Percentiles rank a stretch among this genome's conserved stretches.
Evolutionary conservation across 768 basidiomycete genomes (phyloP).

Genomic region (Calocera viscosa): DNA sequence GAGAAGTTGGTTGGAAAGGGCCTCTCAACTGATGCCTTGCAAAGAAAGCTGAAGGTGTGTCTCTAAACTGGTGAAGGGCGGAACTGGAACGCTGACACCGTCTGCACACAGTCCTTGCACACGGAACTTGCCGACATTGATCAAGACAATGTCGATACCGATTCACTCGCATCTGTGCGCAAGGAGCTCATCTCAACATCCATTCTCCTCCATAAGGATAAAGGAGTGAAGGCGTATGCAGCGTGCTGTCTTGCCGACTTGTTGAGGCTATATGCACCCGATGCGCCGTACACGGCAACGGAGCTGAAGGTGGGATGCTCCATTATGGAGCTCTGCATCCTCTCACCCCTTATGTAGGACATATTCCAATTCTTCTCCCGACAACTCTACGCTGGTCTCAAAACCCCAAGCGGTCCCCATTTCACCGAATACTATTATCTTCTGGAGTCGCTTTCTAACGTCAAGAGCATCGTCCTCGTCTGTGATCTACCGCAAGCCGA

Average conservation of each 20-base stretch:
- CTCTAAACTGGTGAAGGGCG: neutral
- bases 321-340: neutral
- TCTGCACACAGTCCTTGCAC: slow-evolving; percentile 27
- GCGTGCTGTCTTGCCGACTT: slow-evolving; percentile 93
- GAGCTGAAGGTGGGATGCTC: slow-evolving; percentile 44
- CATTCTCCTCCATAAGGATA: slow-evolving; percentile 86
- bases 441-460: slow-evolving; percentile 83
- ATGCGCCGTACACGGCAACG: slow-evolving; percentile 82
- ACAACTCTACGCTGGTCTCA: slow-evolving; percentile 65
- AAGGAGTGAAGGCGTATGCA: slow-evolving; percentile 87
- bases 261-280: slow-evolving; percentile 85
- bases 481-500: slow-evolving; percentile 84
- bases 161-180: slow-evolving; percentile 54
- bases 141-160: slow-evolving; percentile 70
- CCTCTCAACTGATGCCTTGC: slow-evolving; percentile 63
- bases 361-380: slow-evolving; percentile 95
- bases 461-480: slow-evolving; percentile 88
- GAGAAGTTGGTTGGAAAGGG: slow-evolving; percentile 73
- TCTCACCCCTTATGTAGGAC: slow-evolving; percentile 38
- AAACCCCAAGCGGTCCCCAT: slow-evolving; percentile 65
- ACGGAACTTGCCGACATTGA: slow-evolving; percentile 58
- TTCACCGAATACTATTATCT: slow-evolving; percentile 90
- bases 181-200: slow-evolving; percentile 68
- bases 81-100: neutral
- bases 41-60: slow-evolving; percentile 64